A percentile compares a stretch with the other conserved stretches of the same genome.
phyloP scores from a whole-genome alignment of 257 asterid species.

The Eustoma russellianum region DNA sequence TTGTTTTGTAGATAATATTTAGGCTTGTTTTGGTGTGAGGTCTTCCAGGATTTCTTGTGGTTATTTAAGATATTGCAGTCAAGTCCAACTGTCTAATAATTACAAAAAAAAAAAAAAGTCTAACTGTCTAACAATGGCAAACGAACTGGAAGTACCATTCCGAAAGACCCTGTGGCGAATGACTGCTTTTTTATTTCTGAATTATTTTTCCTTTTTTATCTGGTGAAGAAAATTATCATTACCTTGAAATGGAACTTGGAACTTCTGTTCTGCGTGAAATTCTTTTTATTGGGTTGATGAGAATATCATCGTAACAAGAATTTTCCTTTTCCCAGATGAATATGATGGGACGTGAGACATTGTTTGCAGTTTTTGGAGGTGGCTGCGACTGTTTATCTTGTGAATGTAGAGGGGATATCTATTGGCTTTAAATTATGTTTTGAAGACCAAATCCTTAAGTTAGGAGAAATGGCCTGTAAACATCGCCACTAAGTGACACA shows the following conservation, averaged over 20 bases:
- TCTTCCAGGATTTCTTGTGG: too few species aligned
- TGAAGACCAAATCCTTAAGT: neutral
- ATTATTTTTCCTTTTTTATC: slow-evolving; percentile 5
- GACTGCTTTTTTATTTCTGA: neutral
- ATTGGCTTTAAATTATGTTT: slow-evolving; percentile 2
- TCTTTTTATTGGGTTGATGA: slow-evolving; percentile 28
- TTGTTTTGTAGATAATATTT: too few species aligned
- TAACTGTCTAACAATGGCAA: too few species aligned
- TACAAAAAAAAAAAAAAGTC: too few species aligned
- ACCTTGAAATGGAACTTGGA: slow-evolving; percentile 2
- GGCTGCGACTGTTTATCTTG: slow-evolving; percentile 49
- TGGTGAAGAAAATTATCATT: neutral
- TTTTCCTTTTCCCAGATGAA: slow-evolving; percentile 93
- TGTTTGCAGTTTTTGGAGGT: slow-evolving; percentile 39
- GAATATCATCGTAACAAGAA: slow-evolving; percentile 41
- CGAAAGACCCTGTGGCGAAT: too few species aligned
- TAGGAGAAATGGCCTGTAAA: neutral
- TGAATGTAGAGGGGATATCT: slow-evolving; percentile 22
- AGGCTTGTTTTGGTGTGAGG: too few species aligned
- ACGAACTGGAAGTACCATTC: too few species aligned
- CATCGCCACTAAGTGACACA: neutral
- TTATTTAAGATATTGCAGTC: too few species aligned
- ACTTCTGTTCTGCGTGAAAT: slow-evolving; percentile 12
- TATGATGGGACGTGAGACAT: slow-evolving; percentile 79
- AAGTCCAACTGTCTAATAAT: too few species aligned